Conservation (phyloP, 768 basidiomycete genomes). For the Termitomyces sp. region DNA sequence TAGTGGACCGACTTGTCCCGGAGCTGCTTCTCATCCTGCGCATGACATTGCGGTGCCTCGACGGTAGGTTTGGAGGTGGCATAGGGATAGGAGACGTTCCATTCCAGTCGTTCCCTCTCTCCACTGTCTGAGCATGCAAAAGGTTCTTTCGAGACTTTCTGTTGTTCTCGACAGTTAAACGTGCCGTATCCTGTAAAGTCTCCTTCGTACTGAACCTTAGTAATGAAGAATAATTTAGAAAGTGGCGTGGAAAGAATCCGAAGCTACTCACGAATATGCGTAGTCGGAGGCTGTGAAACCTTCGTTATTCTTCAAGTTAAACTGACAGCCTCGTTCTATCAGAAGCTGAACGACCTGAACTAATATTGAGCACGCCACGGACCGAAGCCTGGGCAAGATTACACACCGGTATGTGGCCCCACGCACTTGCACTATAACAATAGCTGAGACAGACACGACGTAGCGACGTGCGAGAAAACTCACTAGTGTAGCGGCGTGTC, state of each 20-base stretch:
- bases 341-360: constrained; percentile 74
- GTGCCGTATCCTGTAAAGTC: constrained; percentile 76
- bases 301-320: constrained; percentile 78
- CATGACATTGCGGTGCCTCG: constrained; percentile 36
- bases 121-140: constrained; percentile 63
- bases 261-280: constrained; percentile 70
- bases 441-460: constrained; percentile 6
- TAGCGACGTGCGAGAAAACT: constrained; percentile 24
- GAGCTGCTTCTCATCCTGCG: constrained; percentile 76
- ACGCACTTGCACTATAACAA: constrained; percentile 68
- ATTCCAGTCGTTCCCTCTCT: constrained; percentile 59
- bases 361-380: constrained; percentile 5
- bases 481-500: constrained; percentile 94
- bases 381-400: constrained; percentile 1
- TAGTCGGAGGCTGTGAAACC: constrained; percentile 93
- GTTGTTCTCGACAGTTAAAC: constrained; percentile 72
- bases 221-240: neutral
- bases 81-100: constrained; percentile 33
- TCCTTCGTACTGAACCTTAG: constrained; percentile 68
- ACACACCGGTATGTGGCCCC: constrained; percentile 77
- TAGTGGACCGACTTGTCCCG: constrained; percentile 67
- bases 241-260: neutral
- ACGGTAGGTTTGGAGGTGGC: constrained; percentile 33
- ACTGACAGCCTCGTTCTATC: constrained; percentile 86
- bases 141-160: constrained; percentile 64